These are phyloP conservation scores for Mortierella sp. DNA, from an alignment of 371 early-diverging fungal genomes.

Conservation along the genomic window DNA sequence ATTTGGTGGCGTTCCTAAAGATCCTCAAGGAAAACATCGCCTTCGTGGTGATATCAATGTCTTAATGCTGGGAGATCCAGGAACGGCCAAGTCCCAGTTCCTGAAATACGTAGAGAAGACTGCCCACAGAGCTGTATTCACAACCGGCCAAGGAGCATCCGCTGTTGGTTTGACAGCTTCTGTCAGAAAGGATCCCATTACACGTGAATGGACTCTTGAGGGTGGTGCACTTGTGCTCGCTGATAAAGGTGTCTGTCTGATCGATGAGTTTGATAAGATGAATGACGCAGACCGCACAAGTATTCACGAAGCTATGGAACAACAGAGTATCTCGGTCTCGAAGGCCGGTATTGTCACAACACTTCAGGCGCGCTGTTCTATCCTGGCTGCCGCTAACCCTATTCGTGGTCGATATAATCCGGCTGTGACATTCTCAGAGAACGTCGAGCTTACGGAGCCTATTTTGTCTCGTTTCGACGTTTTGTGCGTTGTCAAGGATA, in stretches of 20 bases:
- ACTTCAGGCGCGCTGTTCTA: constrained; percentile 96
- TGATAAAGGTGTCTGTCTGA: constrained; percentile 98
- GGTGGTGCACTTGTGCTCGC: constrained; percentile 99
- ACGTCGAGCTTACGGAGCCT: constrained; percentile 99
- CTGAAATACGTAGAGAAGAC: constrained; percentile 98
- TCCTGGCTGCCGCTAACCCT: constrained; percentile 99
- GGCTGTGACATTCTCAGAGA: constrained; percentile 95
- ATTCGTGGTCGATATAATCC: constrained; percentile 97
- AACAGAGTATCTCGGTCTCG: constrained; percentile 98
- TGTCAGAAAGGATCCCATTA: constrained; percentile 97
- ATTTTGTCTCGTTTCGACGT: constrained; percentile 99
- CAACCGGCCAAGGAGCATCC: constrained; percentile 99
- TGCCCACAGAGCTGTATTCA: constrained; percentile 96
- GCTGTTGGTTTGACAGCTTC: constrained; percentile 99
- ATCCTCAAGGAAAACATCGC: constrained; percentile 91
- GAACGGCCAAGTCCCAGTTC: constrained; percentile 99
- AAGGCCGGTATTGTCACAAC: constrained; percentile 99
- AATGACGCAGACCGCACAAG: constrained; percentile 95
- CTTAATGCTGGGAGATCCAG: constrained; percentile 99
- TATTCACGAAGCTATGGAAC: constrained; percentile 99
- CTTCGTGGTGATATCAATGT: constrained; percentile 99
- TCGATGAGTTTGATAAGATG: constrained; percentile 99
- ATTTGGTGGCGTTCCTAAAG: constrained; percentile 98
- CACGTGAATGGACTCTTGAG: constrained; percentile 99
- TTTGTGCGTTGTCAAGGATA: constrained; percentile 98